Conservation (phyloP, 306 rosid species). For the Prunus fruticosa region DNA sequence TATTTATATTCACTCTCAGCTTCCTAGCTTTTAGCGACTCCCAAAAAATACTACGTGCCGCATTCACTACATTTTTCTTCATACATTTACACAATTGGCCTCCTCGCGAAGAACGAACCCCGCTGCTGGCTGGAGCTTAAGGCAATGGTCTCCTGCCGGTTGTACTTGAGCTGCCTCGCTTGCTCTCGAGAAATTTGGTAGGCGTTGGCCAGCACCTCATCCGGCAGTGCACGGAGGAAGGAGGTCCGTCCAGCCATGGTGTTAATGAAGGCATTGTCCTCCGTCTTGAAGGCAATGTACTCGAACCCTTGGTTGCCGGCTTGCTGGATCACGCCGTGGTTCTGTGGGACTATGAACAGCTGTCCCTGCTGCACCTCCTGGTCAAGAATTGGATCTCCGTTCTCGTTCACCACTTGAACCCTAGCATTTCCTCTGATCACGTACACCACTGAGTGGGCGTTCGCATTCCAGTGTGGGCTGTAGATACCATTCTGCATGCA, state of each 20-base stretch:
- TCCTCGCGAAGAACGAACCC: too few species aligned
- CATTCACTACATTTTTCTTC: too few species aligned
- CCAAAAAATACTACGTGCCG: too few species aligned
- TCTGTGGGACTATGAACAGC: conserved; percentile 49
- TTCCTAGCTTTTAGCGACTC: too few species aligned
- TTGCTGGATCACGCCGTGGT: conserved; percentile 38
- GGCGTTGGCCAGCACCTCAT: conserved; percentile 35
- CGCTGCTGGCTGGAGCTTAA: conserved; percentile 24
- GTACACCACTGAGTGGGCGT: conserved; percentile 46
- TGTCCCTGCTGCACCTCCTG: conserved; percentile 39
- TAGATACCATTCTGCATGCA: conserved; percentile 45
- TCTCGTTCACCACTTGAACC: conserved; percentile 49
- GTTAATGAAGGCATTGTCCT: conserved; percentile 31
- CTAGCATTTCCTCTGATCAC: conserved; percentile 48
- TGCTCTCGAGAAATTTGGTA: conserved; percentile 35
- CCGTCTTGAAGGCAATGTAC: conserved; percentile 58
- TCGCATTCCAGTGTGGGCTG: conserved; percentile 54
- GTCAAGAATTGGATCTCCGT: conserved; percentile 37
- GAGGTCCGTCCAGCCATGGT: conserved; percentile 46
- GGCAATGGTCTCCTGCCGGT: conserved; percentile 27
- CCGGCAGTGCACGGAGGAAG: conserved; percentile 27
- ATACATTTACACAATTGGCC: too few species aligned
- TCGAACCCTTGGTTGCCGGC: conserved; percentile 36
- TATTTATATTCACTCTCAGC: too few species aligned
- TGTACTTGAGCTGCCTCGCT: conserved; percentile 40